Evolutionary conservation across 768 basidiomycete species (phyloP), one percentile per base, ranked within the genome.

Genomic region (Tricholoma flavovirens): DNA sequence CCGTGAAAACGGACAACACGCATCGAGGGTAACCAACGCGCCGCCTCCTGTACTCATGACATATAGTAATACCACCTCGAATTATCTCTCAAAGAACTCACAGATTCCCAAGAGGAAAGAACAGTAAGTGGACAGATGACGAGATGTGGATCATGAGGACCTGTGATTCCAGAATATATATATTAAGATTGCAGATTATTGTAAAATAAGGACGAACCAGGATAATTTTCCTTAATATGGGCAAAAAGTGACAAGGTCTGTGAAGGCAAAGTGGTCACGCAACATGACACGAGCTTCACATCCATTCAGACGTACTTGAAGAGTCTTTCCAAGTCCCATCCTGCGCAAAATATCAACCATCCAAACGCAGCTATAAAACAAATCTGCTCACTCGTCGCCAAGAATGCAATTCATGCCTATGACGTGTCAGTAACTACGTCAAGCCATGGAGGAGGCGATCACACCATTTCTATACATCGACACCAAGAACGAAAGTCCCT

Each of bases 61-160:
- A 1, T 38, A 14, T 0, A 46, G n/a, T 61, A 17, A 63, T 54
- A 32, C 40, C 38, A 17, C 14, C 17, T 42, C 3, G 50, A 21
- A 21, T 43, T 21, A 32, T 49, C n/a, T 10, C 19, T 14, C 15
- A 8, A 43, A 7, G 8, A n/a, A 60, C 71, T 55, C 60, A 81
- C 82, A 49, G 73, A 66, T 64, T 80, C 71, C 83, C 83, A 86
- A 5, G 83, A 77, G 0, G 80, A 77, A 19, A 86, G 69, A 33
- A 86, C 84, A 7, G 86, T 87, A 2, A 90, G 75, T 0, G 88
- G 88, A 63, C 87, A 89, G 53, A 89, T 78, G 46, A 90, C 79
- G 24, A 90, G 77, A 68, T 88, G 86, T 9, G 87, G 85, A 32
- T 83, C 82, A 21, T 67, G 68, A n/a, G 56, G 60, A 8, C 71